Evolutionary conservation across 331 rosid species (phyloP).

Genomic region (Rhamnella rubrinervis): DNA sequence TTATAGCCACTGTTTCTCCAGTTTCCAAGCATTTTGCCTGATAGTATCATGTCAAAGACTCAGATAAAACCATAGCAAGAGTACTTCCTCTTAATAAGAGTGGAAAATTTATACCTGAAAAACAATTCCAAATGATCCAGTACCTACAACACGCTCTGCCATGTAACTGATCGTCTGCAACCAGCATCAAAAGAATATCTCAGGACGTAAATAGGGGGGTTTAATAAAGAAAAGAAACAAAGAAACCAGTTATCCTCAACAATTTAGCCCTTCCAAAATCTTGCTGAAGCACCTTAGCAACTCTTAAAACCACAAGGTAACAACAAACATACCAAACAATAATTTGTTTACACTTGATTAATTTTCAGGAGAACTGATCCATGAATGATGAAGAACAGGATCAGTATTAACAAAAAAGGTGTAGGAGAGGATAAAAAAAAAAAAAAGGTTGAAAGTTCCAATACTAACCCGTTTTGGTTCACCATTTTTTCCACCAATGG

Average conservation of each 20-base stretch:
- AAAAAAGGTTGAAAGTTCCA: constrained; percentile 9
- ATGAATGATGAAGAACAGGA: not conserved
- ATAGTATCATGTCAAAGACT: constrained; percentile 25
- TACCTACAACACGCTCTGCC: constrained; percentile 98
- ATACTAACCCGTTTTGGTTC: constrained; percentile 82
- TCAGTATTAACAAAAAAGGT: not conserved
- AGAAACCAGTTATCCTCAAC: constrained; percentile 7
- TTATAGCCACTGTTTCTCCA: constrained; percentile 86
- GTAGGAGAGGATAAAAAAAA: constrained; percentile 1
- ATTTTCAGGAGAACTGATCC: not conserved
- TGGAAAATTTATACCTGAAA: constrained; percentile 65
- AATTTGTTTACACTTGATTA: not conserved
- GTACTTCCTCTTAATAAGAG: constrained; percentile 1
- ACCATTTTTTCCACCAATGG: constrained; percentile 97
- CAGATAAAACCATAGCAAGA: constrained; percentile 16
- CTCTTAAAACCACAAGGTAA: not conserved
- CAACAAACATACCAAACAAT: not conserved
- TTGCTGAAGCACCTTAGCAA: not conserved
- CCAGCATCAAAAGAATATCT: constrained; percentile 26
- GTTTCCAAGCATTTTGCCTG: constrained; percentile 96
- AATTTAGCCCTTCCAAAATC: constrained; percentile 12
- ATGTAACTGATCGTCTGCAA: constrained; percentile 95
- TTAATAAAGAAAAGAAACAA: constrained; percentile 1
- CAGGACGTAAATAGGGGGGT: constrained; percentile 18
- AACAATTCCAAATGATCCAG: constrained; percentile 92